Conservation (phyloP, 495 filamentous ascomycete species). For the Neurospora sp. region DNA sequence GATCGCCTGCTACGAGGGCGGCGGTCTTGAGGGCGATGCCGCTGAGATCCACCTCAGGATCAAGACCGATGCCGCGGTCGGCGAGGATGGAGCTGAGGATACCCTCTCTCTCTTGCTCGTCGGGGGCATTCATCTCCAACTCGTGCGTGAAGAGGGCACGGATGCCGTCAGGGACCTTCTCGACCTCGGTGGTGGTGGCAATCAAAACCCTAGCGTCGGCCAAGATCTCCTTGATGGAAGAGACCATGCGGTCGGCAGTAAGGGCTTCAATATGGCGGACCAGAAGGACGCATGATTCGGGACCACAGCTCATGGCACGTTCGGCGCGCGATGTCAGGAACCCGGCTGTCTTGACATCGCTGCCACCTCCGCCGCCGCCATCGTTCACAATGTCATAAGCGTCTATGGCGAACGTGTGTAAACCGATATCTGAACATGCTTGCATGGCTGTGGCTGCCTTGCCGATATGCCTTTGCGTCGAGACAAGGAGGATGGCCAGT, state of each 20-base stretch:
- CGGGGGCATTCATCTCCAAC: constrained; percentile 84
- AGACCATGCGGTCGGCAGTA: constrained; percentile 78
- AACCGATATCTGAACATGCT: constrained; percentile 79
- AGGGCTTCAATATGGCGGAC: constrained; percentile 83
- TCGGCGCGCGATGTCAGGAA: constrained; percentile 81
- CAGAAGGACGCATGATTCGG: constrained; percentile 71
- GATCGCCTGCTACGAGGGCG: constrained; percentile 85
- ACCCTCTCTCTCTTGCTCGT: constrained; percentile 85
- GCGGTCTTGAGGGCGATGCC: constrained; percentile 89
- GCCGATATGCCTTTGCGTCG: constrained; percentile 84
- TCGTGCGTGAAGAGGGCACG: constrained; percentile 91
- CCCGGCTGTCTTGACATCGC: constrained; percentile 87
- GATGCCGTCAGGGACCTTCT: constrained; percentile 83
- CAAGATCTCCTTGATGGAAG: constrained; percentile 70
- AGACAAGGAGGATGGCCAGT: constrained; percentile 74
- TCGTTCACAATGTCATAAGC: constrained; percentile 90
- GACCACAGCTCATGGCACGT: constrained; percentile 76
- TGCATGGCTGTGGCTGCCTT: constrained; percentile 65
- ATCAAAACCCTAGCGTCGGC: constrained; percentile 66
- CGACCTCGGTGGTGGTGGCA: constrained; percentile 89
- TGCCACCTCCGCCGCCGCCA: constrained; percentile 62
- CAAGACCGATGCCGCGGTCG: constrained; percentile 59
- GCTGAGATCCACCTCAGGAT: constrained; percentile 69
- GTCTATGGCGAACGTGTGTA: constrained; percentile 84
- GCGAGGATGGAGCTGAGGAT: constrained; percentile 69